Percentiles rank a stretch among this genome's conserved stretches.
Evolutionary conservation across 129 eudicot species (phyloP).

Genomic region (Pittosporum tobira): DNA sequence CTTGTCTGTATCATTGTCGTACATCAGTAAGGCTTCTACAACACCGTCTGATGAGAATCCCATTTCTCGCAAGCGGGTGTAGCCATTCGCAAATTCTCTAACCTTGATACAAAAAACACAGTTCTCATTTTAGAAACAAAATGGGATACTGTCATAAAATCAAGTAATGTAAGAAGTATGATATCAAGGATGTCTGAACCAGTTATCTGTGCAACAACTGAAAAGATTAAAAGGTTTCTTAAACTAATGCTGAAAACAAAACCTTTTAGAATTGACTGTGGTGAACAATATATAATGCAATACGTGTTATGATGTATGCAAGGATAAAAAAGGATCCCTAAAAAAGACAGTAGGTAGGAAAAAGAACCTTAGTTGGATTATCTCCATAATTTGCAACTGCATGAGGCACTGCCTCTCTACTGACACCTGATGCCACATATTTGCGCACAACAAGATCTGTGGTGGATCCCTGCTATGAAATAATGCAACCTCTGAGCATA

Average conservation of each 20-base stretch:
- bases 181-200: too few relatives aligned
- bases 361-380: slow-evolving; percentile 66
- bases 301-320: background rate
- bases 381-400: slow-evolving; percentile 96
- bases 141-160: background rate
- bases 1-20: slow-evolving; percentile 74
- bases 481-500: background rate
- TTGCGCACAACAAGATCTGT: slow-evolving; percentile 65
- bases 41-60: slow-evolving; percentile 76
- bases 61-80: slow-evolving; percentile 60
- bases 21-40: slow-evolving; percentile 70
- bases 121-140: background rate
- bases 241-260: too few relatives aligned
- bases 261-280: too few relatives aligned
- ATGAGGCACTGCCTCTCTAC: slow-evolving; percentile 71
- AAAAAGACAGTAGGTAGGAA: background rate
- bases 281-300: too few relatives aligned
- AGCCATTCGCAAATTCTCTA: slow-evolving; percentile 70
- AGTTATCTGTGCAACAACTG: too few relatives aligned
- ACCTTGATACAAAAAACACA: slow-evolving; percentile 32
- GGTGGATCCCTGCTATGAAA: slow-evolving; percentile 43
- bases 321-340: background rate
- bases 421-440: slow-evolving; percentile 72
- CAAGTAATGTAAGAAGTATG: too few relatives aligned
- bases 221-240: background rate